These are phyloP conservation scores for Erythrobasidium hasegawianum DNA, from an alignment of 1,284 basidiomycete genomes.

Conservation along the genomic window DNA sequence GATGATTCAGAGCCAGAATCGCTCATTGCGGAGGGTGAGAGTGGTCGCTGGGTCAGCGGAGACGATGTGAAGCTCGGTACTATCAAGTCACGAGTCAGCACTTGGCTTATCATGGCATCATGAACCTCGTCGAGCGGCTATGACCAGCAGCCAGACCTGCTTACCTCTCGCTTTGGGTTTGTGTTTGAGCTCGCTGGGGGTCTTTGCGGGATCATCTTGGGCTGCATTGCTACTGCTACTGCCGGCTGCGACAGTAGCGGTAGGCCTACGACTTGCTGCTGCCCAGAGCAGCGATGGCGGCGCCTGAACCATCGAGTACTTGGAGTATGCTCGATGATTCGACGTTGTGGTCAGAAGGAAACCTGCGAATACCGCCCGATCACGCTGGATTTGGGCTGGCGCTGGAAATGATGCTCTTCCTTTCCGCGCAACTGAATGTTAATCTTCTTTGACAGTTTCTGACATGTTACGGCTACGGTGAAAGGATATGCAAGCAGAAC, in stretches of 20 bases:
- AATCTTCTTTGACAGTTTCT: too few relatives aligned
- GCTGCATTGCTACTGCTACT: neutral
- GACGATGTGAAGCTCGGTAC: slow-evolving; percentile 24
- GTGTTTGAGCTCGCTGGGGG: slow-evolving; percentile 5
- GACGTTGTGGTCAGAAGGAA: neutral
- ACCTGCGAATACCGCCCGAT: too few relatives aligned
- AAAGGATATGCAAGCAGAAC: too few relatives aligned
- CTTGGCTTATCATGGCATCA: too few relatives aligned
- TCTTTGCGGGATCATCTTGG: neutral
- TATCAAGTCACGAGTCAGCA: neutral
- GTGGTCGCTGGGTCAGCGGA: slow-evolving; percentile 27
- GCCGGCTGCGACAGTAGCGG: too few relatives aligned
- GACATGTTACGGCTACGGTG: too few relatives aligned
- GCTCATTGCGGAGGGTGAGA: slow-evolving; percentile 29
- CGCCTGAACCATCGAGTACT: slow-evolving; percentile 32
- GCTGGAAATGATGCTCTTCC: too few relatives aligned
- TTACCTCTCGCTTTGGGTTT: slow-evolving; percentile 9
- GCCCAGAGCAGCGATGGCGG: slow-evolving; percentile 25
- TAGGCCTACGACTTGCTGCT: neutral
- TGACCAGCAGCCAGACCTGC: neutral
- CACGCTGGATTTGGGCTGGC: too few relatives aligned
- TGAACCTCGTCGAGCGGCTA: too few relatives aligned
- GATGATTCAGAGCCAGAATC: slow-evolving; percentile 13
- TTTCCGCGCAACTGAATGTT: too few relatives aligned
- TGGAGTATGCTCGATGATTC: neutral